These are phyloP conservation scores for Dendrobium chrysotoxum DNA, from an alignment of 106 monocot species.

Conservation along the genomic window DNA sequence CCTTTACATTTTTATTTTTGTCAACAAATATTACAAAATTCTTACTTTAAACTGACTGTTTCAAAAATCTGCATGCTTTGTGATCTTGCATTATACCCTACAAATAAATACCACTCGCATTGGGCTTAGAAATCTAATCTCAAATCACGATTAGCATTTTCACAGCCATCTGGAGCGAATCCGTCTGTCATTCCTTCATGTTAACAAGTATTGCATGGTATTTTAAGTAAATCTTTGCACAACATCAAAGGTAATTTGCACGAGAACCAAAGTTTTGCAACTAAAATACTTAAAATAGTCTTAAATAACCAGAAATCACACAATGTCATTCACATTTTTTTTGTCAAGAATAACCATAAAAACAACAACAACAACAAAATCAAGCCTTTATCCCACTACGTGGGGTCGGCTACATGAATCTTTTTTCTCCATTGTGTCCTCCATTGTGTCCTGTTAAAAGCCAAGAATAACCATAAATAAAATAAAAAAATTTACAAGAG, in stretches of 20 bases:
- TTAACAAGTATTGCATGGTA: not conserved
- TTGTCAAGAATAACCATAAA: too few relatives aligned
- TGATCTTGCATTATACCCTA: not conserved
- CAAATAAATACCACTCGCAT: not conserved
- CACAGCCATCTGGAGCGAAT: not conserved
- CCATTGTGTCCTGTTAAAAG: too few relatives aligned
- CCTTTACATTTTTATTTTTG: not conserved
- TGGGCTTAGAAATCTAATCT: not conserved
- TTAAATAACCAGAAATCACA: too few relatives aligned
- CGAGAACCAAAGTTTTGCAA: too few relatives aligned
- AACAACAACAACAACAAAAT: too few relatives aligned
- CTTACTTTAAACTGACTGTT: not conserved
- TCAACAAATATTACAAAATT: not conserved
- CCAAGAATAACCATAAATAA: too few relatives aligned
- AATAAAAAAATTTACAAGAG: too few relatives aligned
- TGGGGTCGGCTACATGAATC: too few relatives aligned
- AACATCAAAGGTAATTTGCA: too few relatives aligned
- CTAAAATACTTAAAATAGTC: too few relatives aligned
- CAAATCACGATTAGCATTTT: not conserved
- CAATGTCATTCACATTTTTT: not conserved
- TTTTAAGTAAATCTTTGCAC: not conserved
- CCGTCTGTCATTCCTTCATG: not conserved
- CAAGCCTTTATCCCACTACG: too few relatives aligned
- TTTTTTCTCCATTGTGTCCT: too few relatives aligned
- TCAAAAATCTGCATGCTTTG: not conserved